Percentiles rank a stretch among this genome's conserved stretches.
Conservation (phyloP, 1,284 basidiomycete genomes). For the Rhodotorula sp. region DNA sequence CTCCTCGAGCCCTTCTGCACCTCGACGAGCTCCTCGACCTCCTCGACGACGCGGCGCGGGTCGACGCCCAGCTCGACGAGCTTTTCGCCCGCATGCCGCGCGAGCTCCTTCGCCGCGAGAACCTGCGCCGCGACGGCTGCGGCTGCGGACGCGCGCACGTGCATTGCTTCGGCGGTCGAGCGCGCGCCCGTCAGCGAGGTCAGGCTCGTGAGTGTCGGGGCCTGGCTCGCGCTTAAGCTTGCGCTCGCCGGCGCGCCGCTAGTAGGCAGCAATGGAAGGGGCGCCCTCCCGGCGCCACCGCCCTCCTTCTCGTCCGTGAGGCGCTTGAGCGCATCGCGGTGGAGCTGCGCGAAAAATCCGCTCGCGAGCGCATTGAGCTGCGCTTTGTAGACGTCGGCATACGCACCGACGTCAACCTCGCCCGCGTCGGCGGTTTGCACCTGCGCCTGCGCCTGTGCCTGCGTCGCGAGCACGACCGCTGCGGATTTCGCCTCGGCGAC, state of each 20-base stretch:
- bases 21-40: constrained; percentile 20
- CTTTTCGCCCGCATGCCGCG: constrained; percentile 23
- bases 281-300: not conserved
- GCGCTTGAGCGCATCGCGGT: constrained; percentile 40
- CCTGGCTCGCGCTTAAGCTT: constrained; percentile 9
- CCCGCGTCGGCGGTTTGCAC: not conserved
- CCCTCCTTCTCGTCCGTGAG: constrained; percentile 20
- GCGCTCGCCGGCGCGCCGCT: not conserved
- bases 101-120: constrained; percentile 42
- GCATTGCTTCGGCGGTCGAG: constrained; percentile 33
- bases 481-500: constrained; percentile 30
- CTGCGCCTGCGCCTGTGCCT: constrained; percentile 21
- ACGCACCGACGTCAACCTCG: constrained; percentile 30
- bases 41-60: constrained; percentile 22
- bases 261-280: not conserved
- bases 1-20: constrained; percentile 1
- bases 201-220: constrained; percentile 18
- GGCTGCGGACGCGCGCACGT: constrained; percentile 41
- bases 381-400: constrained; percentile 38
- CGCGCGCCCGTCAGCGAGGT: constrained; percentile 19
- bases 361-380: constrained; percentile 41
- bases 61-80: constrained; percentile 32
- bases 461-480: constrained; percentile 38
- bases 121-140: constrained; percentile 43
- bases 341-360: constrained; percentile 43